Evolutionary conservation across 2,329 filamentous ascomycete species (phyloP).

Genomic region (Grosmannia huntii): DNA sequence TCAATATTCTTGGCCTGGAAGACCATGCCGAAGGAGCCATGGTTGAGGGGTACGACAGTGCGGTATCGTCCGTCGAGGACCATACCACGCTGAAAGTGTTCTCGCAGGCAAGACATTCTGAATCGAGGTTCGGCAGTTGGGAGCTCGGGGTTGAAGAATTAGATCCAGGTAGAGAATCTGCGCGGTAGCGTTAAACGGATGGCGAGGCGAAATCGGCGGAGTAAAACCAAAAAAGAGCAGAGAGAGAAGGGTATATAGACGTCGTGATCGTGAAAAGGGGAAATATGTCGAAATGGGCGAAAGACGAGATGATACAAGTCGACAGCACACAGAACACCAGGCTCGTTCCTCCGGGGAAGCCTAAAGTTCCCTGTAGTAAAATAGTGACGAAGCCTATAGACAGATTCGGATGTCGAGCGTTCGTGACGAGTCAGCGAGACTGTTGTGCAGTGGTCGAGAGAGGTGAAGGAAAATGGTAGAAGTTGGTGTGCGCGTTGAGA

Average conservation of each 20-base stretch:
- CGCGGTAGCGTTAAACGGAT: constrained; percentile 8
- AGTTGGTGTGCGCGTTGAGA: neutral
- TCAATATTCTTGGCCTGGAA: constrained; percentile 75
- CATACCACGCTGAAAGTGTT: constrained; percentile 66
- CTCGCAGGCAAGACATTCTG: constrained; percentile 71
- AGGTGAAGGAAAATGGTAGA: neutral
- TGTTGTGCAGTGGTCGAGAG: neutral
- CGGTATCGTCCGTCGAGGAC: constrained; percentile 81
- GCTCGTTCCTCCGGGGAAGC: constrained; percentile 10
- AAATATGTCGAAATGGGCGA: constrained; percentile 4
- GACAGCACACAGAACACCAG: constrained; percentile 5
- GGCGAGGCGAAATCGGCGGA: neutral
- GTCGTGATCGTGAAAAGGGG: constrained; percentile 11
- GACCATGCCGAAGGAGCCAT: constrained; percentile 98
- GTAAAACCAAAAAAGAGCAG: constrained; percentile 7
- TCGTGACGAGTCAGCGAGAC: neutral
- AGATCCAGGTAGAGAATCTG: constrained; percentile 11
- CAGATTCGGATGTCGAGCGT: neutral
- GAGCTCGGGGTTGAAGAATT: neutral
- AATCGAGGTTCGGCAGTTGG: constrained; percentile 1
- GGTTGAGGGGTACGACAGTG: constrained; percentile 88
- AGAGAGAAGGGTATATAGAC: constrained; percentile 17
- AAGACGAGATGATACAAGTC: constrained; percentile 6
- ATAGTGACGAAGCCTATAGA: neutral
- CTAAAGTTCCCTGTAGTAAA: neutral